Conservation (phyloP, 2,329 filamentous ascomycete genomes). For the Pyricularia pennisetigena region DNA sequence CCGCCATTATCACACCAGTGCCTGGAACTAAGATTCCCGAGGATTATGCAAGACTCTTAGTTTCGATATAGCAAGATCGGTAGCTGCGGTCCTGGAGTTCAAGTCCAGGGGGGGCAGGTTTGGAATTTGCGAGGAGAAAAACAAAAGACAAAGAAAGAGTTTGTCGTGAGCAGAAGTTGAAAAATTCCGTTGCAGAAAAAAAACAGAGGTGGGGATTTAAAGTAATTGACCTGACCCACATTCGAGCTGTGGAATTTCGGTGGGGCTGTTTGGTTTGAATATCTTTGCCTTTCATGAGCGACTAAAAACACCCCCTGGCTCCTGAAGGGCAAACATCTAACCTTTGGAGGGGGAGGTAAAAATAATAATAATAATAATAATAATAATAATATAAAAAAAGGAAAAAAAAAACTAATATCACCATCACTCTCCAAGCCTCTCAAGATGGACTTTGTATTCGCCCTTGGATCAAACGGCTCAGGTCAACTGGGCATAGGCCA, state of each 20-base stretch:
- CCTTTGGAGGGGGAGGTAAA: background rate
- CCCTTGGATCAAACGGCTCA: conserved; percentile 68
- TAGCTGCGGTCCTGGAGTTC: background rate
- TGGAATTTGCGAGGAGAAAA: background rate
- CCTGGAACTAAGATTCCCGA: background rate
- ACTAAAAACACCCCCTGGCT: background rate
- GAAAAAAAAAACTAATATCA: background rate
- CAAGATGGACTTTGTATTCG: conserved; percentile 46
- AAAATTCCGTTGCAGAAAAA: background rate
- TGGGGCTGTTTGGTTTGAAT: background rate
- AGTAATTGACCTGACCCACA: background rate
- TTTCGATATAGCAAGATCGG: background rate
- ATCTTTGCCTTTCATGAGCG: background rate
- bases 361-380: no score
- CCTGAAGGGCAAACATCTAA: background rate
- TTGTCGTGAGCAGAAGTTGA: background rate
- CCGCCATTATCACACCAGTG: background rate
- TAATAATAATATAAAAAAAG: no score
- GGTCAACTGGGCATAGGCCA: conserved; percentile 66
- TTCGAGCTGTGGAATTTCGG: background rate
- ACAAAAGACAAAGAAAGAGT: background rate
- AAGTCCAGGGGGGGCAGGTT: background rate
- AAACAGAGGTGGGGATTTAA: background rate
- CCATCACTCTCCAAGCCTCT: background rate
- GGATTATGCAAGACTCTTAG: background rate